Evolutionary conservation across 768 basidiomycete species (phyloP).

Genomic region (Kwoniella botswanensis): DNA sequence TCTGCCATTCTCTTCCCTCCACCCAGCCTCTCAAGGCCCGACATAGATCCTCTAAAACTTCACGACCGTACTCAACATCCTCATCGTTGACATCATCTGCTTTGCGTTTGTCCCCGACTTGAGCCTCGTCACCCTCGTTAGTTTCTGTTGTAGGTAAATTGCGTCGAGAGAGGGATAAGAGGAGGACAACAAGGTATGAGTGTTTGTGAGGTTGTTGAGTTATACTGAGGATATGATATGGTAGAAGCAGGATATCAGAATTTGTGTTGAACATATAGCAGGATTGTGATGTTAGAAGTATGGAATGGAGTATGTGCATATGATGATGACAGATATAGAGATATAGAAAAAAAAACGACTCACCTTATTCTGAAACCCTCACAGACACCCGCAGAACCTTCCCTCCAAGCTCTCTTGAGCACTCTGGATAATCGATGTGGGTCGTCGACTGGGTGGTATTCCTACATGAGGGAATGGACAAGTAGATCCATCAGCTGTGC

Average conservation of each 20-base stretch:
- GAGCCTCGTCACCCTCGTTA: conserved; percentile 60
- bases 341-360: background rate
- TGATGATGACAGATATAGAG: background rate
- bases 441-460: conserved; percentile 58
- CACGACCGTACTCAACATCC: conserved; percentile 65
- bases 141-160: conserved; percentile 7
- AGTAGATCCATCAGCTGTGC: background rate
- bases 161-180: conserved; percentile 65
- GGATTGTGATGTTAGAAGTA: background rate
- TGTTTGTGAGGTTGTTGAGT: conserved; percentile 95
- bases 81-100: conserved; percentile 55
- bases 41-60: conserved; percentile 85
- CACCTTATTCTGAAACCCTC: conserved; percentile 58
- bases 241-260: no score
- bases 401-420: conserved; percentile 52
- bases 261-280: no score
- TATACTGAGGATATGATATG: conserved; percentile 34
- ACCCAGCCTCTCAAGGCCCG: conserved; percentile 86
- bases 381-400: conserved; percentile 52
- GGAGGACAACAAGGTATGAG: conserved; percentile 80
- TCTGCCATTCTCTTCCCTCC: conserved; percentile 88
- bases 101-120: conserved; percentile 59
- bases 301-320: background rate
- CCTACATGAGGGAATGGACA: conserved; percentile 33
- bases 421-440: conserved; percentile 51